Base-by-base conservation (phyloP, 2,329 filamentous ascomycete species). In the Monilinia vaccinii-corymbosi region DNA sequence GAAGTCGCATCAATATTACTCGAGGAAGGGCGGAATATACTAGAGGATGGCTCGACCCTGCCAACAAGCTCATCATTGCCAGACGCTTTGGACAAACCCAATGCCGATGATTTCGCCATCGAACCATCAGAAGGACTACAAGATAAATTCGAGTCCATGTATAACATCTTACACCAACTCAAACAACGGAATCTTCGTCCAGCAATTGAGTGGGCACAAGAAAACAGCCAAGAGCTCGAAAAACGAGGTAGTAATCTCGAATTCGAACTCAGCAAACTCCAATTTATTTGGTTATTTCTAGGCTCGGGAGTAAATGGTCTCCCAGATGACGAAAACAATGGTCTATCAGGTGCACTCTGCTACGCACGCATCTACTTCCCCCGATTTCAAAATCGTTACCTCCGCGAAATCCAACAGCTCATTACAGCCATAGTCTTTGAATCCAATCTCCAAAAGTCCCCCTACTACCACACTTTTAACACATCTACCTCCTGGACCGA, bases 241-340 rank as follows among this genome's bases (percentile, higher is more conserved):
- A 81, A 82, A 4, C 83, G 91, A 51, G 93, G 92, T 3, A 96
- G 91, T 69, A 96, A 96, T 67, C 82, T 99, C 2, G 93, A 97
- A 72, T 99, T 97, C 65, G 93, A 99, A 70, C 84, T 99, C 2
- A 90, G 87, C 75, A 88, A 91, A 65, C 79, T 97, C 21, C 91
- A 96, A 67, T 99, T 89, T 68, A 82, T 97, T 38, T 93, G 89
- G 82, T 80, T 97, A 1, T 96, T 95, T 74, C 84, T 87, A 64
- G 86, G 87, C 0, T 74, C 78, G 0, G 61, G 70, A 1, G 72
- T 79, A 13, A 82, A 83, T 64, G 81, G 82, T 11, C 75, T 84
- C 0, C 78, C 83, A 10, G 78, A 82, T 50, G 76, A 80, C 52
- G 74, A 70, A 11, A 74, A 76, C 47, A 82, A 83, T 59, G 86